Evolutionary conservation across 2,329 filamentous ascomycete genomes (phyloP), one percentile per base, ranked within the genome.

Genomic region (Apiospora malaysiana): DNA sequence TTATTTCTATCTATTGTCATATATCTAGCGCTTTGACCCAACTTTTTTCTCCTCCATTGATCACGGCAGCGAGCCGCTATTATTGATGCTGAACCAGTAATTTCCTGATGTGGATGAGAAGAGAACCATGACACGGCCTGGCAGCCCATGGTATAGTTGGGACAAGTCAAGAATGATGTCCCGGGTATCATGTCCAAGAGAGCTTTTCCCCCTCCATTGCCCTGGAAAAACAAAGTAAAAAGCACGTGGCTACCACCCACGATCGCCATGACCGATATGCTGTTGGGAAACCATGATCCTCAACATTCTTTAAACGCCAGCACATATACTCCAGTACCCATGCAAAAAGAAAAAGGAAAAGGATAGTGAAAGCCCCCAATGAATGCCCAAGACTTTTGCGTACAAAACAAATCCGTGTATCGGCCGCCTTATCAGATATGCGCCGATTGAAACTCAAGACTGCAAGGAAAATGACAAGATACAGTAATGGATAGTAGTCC

Each of bases 131-230:
- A 63, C 56, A 21, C n/a, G 56, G 56, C 32, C 56, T 40, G 18
- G 56, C 14, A 63, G 56, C 56, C 56, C 25, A 18, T 56, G 56
- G 18, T 40, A 40, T 21, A 63, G 16, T 63, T 68, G 67, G 45
- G 67, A 68, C 67, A 68, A 51, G 67, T 68, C 67, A 68, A 40
- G 67, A 32, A 49, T 51, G 46, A 49, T 40, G 56, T 49, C 67
- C 67, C 45, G 67, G 67, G 67, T 68, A 68, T 68, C 67, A 68
- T 68, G 67, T 40, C 67, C 67, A 68, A 56, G 67, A 68, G 14
- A 56, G 27, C 47, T 49, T 56, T 68, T 25, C 32, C 37, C 32
- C 67, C 25, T 40, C 67, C 32, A 56, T 14, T 67, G 18, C 65
- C 65, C 40, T 45, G n/a, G 40, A 67, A 45, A 45, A 43, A 67